Base-by-base conservation (phyloP, 768 basidiomycete species). In the Mycena sanguinolenta region DNA sequence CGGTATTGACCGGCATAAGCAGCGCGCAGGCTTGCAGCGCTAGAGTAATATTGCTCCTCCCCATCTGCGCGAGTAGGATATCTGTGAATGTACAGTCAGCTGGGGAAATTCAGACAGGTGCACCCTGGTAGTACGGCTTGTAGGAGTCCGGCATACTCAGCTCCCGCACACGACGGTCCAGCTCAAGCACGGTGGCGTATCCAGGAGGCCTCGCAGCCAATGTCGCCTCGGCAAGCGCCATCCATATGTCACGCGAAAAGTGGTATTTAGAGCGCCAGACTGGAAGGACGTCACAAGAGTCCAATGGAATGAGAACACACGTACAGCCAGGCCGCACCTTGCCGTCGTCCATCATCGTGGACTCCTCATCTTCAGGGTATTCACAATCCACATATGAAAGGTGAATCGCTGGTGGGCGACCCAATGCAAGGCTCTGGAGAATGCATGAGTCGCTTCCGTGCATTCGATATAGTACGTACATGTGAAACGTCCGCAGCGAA, bases 201-300 rank as follows among this genome's bases (percentile, higher is more conserved):
- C 79, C 82, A 0, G 85, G 85, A 0, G 86, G 76, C 52, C 84
- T 83, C 12, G 87, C 87, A 0, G 83, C 80, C n/a, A 89, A 78
- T 0, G 85, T 88, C 4, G 82, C 79, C 60, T 87, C 86, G 0
- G 84, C 83, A 3, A 89, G 84, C 0, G 83, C 79, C 59, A 84
- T 80, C 76, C 87, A 87, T 36, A 87, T 84, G 54, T 89, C 85
- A 27, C 80, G 80, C 2, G 84, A 82, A 67, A 90, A 90, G 0
- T 77, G 77, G 73, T 89, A 86, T 70, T 89, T 89, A 83, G 88
- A 87, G 13, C 82, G 80, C 88, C 88, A 90, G 71, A 88, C 89
- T 91, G 60, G 23, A n/a, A 53, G 21, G 34, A 25, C 14, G 42
- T n/a, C 46, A 39, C 50, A 39, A 30, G 25, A 34, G 50, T 54